Evolutionary conservation across 495 filamentous ascomycete genomes (phyloP).

Genomic region (Neurospora sublineolata): DNA sequence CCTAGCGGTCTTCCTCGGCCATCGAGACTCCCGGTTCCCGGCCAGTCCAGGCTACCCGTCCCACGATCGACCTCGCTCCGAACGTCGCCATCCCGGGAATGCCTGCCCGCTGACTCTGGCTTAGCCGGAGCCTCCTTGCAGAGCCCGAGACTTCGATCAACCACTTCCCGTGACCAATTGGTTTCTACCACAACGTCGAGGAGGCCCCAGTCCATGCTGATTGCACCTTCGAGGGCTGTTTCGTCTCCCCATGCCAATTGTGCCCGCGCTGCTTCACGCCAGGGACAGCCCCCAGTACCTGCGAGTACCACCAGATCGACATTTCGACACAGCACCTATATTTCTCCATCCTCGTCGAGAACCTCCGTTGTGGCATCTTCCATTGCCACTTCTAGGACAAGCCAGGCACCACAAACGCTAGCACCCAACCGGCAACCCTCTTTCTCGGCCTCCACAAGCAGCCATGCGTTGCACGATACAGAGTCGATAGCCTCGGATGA

Average conservation of each 20-base stretch:
- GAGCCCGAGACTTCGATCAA: slow-evolving; percentile 30
- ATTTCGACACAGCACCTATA: not conserved
- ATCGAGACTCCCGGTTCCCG: slow-evolving; percentile 15
- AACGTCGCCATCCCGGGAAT: slow-evolving; percentile 19
- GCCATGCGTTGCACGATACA: not conserved
- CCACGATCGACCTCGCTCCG: slow-evolving; percentile 20
- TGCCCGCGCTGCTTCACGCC: not conserved
- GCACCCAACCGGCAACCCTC: not conserved
- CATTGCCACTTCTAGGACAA: not conserved
- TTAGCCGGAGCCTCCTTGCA: slow-evolving; percentile 10
- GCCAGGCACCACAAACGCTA: not conserved
- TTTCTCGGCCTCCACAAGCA: not conserved
- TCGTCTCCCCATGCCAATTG: slow-evolving; percentile 14
- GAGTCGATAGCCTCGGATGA: not conserved
- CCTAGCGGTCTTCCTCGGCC: slow-evolving; percentile 18
- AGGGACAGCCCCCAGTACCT: not conserved
- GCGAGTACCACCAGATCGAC: not conserved
- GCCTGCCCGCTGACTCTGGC: slow-evolving; percentile 5
- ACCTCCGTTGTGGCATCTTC: not conserved
- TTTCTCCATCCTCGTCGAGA: not conserved
- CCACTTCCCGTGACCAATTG: slow-evolving; percentile 33
- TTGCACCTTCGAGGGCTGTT: slow-evolving; percentile 8
- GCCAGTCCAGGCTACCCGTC: slow-evolving; percentile 19
- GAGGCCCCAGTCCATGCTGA: slow-evolving; percentile 1
- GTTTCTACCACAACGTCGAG: slow-evolving; percentile 8